A percentile compares a stretch with the other conserved stretches of the same genome.
Evolutionary conservation across 1,139 yeast genomes (phyloP).

Genomic region (Saccharomyces hybrid): DNA sequence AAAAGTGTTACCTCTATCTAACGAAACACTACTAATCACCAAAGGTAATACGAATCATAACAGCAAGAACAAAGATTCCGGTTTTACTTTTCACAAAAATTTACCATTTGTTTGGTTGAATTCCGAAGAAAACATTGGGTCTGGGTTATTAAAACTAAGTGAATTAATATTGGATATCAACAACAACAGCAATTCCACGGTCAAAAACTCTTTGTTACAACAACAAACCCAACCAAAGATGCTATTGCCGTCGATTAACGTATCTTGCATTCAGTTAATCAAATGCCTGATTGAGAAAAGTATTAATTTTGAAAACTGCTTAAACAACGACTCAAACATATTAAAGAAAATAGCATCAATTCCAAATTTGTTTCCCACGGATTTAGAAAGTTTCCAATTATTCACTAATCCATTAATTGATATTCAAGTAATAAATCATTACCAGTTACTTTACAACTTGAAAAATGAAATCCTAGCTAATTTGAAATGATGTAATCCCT

Average conservation of each 20-base stretch:
- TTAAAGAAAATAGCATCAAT: not conserved
- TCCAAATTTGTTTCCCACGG: not conserved
- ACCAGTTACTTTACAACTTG: not conserved
- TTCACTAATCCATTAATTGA: not conserved
- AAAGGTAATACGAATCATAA: conserved; percentile 11
- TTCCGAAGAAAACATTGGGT: conserved; percentile 46
- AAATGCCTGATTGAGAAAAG: not conserved
- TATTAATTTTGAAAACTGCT: not conserved
- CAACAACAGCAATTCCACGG: not conserved
- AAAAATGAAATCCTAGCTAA: not conserved
- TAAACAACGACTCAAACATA: not conserved
- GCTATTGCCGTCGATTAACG: not conserved
- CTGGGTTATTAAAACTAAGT: conserved; percentile 40
- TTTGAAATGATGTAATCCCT: not conserved
- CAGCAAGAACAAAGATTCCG: not conserved
- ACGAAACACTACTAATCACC: conserved; percentile 17
- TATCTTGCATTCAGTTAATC: not conserved
- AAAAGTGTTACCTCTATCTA: not conserved
- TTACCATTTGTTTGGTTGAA: conserved; percentile 56
- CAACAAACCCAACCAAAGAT: not conserved
- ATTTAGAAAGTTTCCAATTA: not conserved
- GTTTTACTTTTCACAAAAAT: conserved; percentile 24
- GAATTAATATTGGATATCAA: conserved; percentile 9
- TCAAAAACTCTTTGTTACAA: not conserved
- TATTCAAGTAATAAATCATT: not conserved